Evolutionary conservation across 176 grass and related monocot genomes (phyloP), one percentile per base, ranked within the genome.

Genomic region (Bothriochloa decipiens): DNA sequence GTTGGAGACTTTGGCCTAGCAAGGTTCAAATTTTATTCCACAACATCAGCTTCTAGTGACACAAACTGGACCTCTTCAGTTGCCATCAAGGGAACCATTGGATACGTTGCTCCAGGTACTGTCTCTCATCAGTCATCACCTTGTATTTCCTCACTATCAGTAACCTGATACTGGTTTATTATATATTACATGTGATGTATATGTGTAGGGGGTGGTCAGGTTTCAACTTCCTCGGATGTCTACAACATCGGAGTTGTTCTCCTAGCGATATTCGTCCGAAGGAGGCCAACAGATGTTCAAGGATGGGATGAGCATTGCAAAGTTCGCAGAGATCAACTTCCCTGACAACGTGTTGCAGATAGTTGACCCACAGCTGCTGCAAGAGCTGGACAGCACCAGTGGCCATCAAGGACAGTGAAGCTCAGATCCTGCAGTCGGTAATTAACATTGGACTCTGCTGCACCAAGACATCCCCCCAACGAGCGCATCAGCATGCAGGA

Each of bases 1-100:
- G 60, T 63, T 63, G 60, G 60, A 63, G 60, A 63, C 60, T 63
- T 63, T 26, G 60, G 60, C 23, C 60, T 63, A 63, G 60, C 60
- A 63, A 63, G 10, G 11, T 63, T 63, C n/a, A 63, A 26, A 63
- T 63, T 63, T 63, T 11, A 27, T 26, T 12, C 60, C 9, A 1
- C n/a, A 7, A 13, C 11, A 58, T 58, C 53, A 58, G 53, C 53
- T n/a, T 58, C 53, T 55, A 58, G 18, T 63, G 11, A 63, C 60
- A 26, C 23, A 63, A 63, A 63, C 12, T 63, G 7, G 4, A 27
- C 60, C 3, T 26, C 60, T 27, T 63, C 60, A 63, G 1, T 12
- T 26, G 60, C 60, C 10, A 27, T 63, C 60, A 63, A 63, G 23
- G 60, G 60, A 63, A 63, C 23, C n/a, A 27, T 63, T 63, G 60